Evolutionary conservation across 495 filamentous ascomycete species (phyloP).

Genomic region (Cetradonia linearis): DNA sequence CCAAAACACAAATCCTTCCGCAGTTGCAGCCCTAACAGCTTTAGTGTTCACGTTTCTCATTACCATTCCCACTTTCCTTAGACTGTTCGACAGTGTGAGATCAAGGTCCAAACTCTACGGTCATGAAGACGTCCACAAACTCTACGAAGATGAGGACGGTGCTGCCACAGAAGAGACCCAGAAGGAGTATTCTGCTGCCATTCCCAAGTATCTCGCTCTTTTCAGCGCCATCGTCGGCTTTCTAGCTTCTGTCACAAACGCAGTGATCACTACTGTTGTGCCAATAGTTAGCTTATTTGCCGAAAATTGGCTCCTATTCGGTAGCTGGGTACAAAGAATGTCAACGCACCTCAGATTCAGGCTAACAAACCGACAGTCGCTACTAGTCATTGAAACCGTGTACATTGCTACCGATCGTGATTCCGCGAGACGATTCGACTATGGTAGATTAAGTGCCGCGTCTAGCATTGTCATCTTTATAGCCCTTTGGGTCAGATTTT

Average conservation of each 20-base stretch:
- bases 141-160: slow-evolving; percentile 56
- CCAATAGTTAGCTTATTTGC: slow-evolving; percentile 25
- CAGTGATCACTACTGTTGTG: slow-evolving; percentile 33
- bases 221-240: slow-evolving; percentile 38
- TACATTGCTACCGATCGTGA: slow-evolving; percentile 15
- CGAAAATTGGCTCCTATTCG: slow-evolving; percentile 34
- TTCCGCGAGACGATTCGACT: background rate
- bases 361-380: slow-evolving; percentile 12
- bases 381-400: slow-evolving; percentile 18
- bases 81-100: background rate
- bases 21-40: background rate
- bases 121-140: slow-evolving; percentile 13
- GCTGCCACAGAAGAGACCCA: slow-evolving; percentile 46
- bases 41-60: slow-evolving; percentile 2
- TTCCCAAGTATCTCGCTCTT: slow-evolving; percentile 39
- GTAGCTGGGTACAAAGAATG: slow-evolving; percentile 37
- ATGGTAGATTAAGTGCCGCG: slow-evolving; percentile 9
- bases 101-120: background rate
- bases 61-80: background rate
- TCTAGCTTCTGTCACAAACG: slow-evolving; percentile 34
- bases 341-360: background rate
- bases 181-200: slow-evolving; percentile 40
- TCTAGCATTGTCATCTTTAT: slow-evolving; percentile 23
- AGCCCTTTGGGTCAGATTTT: slow-evolving; percentile 20
- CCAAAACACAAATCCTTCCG: background rate